Base-by-base conservation (phyloP, 768 basidiomycete genomes). In the Antrodiella citrinella region DNA sequence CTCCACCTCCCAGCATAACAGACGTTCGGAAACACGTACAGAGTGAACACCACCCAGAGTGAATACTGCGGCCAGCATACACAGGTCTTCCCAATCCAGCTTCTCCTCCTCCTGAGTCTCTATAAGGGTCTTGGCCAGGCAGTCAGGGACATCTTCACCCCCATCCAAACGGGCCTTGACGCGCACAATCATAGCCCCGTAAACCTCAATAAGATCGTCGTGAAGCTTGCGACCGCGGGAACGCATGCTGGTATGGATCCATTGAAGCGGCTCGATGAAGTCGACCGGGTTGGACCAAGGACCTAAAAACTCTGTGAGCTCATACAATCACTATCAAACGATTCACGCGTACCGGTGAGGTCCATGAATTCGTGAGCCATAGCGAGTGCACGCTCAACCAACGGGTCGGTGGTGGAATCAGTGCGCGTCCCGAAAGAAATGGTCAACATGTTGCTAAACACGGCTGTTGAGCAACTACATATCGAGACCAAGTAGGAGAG, bases 211-310 rank as follows among this genome's bases (percentile, higher is more conserved):
- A 20, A 68, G 51, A 40, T 57, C 64, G 47, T 51, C 5, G 53
- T 51, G 51, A 38, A 44, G 55, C 23, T 65, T 67, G 39, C 59
- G 60, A 3, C 63, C 74, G 4, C 76, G 69, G 1, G 62, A 57
- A 4, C 58, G 65, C 65, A 70, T 70, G 19, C 52, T 52, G 25
- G 63, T 70, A 1, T 72, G 74, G 1, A 76, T 43, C 35, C 58
- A 57, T 39, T 74, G 75, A 19, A 76, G 67, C 9, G 69, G 50
- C 12, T 67, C 65, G 2, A 76, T 49, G 48, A 75, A 77, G 56
- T 77, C 76, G 23, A 69, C 66, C 12, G 69, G 44, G 51, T 76
- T 76, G 1, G 74, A 72, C 21, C 69, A 61, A 0, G 75, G 72
- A 12, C 74, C 74, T 45, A 30, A 15, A 20, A 24, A 18, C 13